Percentiles rank a stretch among this genome's conserved stretches.
phyloP scores from a whole-genome alignment of 306 rosid genomes.

The Aeschynomene evenia region DNA sequence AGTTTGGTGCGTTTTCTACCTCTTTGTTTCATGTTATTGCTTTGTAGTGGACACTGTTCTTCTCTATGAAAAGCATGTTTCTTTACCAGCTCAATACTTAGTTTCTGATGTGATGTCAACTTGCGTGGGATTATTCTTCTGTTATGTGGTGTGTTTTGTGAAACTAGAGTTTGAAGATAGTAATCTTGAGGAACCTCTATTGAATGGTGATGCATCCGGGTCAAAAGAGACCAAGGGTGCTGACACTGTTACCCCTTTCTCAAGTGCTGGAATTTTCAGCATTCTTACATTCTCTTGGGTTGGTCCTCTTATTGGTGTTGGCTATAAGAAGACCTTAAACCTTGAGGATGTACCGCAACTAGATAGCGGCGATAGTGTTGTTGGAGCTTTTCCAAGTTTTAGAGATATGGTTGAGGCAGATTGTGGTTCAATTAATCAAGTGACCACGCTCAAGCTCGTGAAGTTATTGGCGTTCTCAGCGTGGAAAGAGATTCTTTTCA shows the following conservation, averaged over 20 bases:
- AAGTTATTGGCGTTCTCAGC: constrained; percentile 34
- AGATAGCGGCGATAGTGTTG: constrained; percentile 38
- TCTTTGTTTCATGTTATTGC: constrained; percentile 35
- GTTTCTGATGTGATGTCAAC: constrained; percentile 42
- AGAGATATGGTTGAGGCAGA: constrained; percentile 40
- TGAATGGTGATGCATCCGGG: constrained; percentile 27
- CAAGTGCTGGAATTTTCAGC: constrained; percentile 59
- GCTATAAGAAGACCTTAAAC: constrained; percentile 42
- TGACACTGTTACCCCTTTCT: constrained; percentile 49
- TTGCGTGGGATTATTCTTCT: constrained; percentile 36
- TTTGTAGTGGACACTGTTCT: constrained; percentile 34
- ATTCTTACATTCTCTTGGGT: constrained; percentile 50
- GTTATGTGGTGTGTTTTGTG: constrained; percentile 34
- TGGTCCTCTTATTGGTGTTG: constrained; percentile 45
- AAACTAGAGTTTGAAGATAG: constrained; percentile 32
- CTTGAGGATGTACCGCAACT: constrained; percentile 58
- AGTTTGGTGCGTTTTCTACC: constrained; percentile 45
- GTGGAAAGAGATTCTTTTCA: constrained; percentile 47
- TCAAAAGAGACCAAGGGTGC: constrained; percentile 10
- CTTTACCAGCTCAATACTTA: constrained; percentile 22
- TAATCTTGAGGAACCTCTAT: constrained; percentile 41
- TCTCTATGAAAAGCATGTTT: constrained; percentile 17
- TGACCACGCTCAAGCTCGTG: constrained; percentile 44
- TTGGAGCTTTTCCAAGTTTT: constrained; percentile 38
- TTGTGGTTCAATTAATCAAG: constrained; percentile 34